Evolutionary conservation across 495 filamentous ascomycete species (phyloP), one percentile per base, ranked within the genome.

Genomic region (Cairneyella variabilis): DNA sequence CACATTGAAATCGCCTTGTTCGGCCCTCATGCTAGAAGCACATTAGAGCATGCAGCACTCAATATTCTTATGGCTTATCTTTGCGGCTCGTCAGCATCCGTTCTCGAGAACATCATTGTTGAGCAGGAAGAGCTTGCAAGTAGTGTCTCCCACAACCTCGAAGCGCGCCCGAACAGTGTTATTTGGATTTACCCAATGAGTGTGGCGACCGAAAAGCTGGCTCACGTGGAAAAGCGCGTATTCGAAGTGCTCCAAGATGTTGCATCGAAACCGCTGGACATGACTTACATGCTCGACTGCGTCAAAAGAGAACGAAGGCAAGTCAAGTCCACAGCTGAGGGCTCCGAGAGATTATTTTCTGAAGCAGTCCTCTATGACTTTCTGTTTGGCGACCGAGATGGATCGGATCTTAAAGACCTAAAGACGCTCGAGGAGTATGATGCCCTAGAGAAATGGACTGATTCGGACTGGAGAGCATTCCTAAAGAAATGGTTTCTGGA

Each of bases 61-160:
- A 84, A 84, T 60, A 81, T 92, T 37, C 64, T 93, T 4, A 72
- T 95, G 36, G 79, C 83, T 12, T 99, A 97, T 61, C 77, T 99
- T 17, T 86, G 87, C 48, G 92, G 91, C 12, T 97, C 93, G 2
- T 93, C 93, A 3, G 89, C 95, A 2, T 92, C 91, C 1, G 73
- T 97, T 12, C 71, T 99, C 16, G 92, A 97, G 54, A 96, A 96
- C 58, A 80, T 81, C 17, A 77, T 99, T 48, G 93, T 99, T 9
- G 95, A 99, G 61, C 91, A 86, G 60, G 91, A 97, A 64, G 86
- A 95, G 55, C 75, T 97, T 49, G 88, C 90, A 10, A 96, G 91
- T 70, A 85, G 82, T 3, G 82, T 97, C 7, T 79, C 80, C 26
- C 90, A 85, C 62, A 80, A 77, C 61, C 85, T 78, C 39, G 90